A percentile compares a stretch with the other conserved stretches of the same genome.
These are phyloP conservation scores for Yamadazyma dendronema DNA, from an alignment of 1,139 yeast species.

Conservation along the genomic window DNA sequence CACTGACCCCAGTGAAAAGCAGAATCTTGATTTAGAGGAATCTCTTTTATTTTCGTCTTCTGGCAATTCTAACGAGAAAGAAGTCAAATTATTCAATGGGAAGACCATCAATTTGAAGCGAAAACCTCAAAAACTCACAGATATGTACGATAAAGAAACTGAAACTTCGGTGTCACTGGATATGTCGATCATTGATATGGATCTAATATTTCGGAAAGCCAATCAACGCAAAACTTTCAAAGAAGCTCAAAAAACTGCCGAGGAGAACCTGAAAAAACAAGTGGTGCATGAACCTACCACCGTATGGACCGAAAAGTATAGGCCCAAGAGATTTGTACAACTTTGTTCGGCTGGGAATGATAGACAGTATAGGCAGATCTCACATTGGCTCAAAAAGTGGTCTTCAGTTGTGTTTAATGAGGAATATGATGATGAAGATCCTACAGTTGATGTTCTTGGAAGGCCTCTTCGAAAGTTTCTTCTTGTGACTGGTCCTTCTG, in stretches of 20 bases:
- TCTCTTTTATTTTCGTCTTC: not conserved
- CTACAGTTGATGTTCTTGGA: constrained; percentile 52
- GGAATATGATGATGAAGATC: constrained; percentile 16
- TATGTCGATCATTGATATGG: constrained; percentile 29
- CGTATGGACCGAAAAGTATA: constrained; percentile 71
- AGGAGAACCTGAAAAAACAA: not conserved
- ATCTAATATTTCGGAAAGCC: constrained; percentile 28
- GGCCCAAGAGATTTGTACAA: constrained; percentile 65
- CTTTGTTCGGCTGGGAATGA: constrained; percentile 80
- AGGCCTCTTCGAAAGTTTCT: constrained; percentile 73
- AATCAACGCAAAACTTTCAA: constrained; percentile 24
- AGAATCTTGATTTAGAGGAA: no score
- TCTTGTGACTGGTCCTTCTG: constrained; percentile 88
- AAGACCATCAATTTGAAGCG: constrained; percentile 20
- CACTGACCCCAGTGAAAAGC: no score
- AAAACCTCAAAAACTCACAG: constrained; percentile 7
- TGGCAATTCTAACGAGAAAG: constrained; percentile 10
- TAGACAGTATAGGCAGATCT: constrained; percentile 62
- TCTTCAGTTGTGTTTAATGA: constrained; percentile 61
- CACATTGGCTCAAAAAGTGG: constrained; percentile 87
- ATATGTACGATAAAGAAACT: constrained; percentile 9
- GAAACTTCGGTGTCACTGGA: constrained; percentile 4
- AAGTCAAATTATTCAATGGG: constrained; percentile 28
- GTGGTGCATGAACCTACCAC: constrained; percentile 7
- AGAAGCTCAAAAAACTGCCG: constrained; percentile 14